Percentiles rank a stretch among this genome's conserved stretches.
phyloP scores from a whole-genome alignment of 129 eudicot species.

The Artemisia annua region DNA sequence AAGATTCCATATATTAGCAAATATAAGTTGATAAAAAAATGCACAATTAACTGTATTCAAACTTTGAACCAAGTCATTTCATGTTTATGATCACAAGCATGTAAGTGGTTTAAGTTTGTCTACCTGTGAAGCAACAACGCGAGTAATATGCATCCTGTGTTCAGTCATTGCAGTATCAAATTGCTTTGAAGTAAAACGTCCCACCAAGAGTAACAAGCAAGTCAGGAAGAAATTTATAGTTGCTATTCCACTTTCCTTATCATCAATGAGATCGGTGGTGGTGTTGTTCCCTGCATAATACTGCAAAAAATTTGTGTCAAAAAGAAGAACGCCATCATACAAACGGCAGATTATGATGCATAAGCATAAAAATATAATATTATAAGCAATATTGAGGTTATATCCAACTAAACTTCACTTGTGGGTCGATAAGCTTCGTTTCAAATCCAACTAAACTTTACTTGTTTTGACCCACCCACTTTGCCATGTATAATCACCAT shows the following conservation, averaged over 20 bases:
- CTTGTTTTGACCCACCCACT: too few species aligned
- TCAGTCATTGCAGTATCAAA: constrained; percentile 61
- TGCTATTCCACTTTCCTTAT: constrained; percentile 57
- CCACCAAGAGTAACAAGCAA: constrained; percentile 79
- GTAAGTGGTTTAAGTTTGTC: not conserved
- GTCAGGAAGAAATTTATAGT: constrained; percentile 75
- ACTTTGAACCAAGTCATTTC: too few species aligned
- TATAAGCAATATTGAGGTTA: constrained; percentile 13
- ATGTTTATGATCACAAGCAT: too few species aligned
- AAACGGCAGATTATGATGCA: constrained; percentile 17
- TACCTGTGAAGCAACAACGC: constrained; percentile 80
- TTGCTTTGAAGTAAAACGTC: constrained; percentile 63
- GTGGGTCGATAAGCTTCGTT: not conserved
- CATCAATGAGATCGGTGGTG: constrained; percentile 38
- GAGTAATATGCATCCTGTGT: constrained; percentile 50
- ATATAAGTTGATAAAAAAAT: constrained; percentile 7
- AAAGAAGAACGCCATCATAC: not conserved
- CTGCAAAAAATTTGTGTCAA: constrained; percentile 42
- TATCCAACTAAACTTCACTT: constrained; percentile 31
- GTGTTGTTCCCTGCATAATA: constrained; percentile 63
- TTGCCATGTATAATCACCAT: not conserved
- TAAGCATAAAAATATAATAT: not conserved
- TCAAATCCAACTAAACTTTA: too few species aligned
- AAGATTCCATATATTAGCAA: constrained; percentile 27
- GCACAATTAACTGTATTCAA: too few species aligned